Evolutionary conservation across 192 early-diverging fungal species (phyloP), one percentile per base, ranked within the genome.

Genomic region (Backusella tarrabulga): DNA sequence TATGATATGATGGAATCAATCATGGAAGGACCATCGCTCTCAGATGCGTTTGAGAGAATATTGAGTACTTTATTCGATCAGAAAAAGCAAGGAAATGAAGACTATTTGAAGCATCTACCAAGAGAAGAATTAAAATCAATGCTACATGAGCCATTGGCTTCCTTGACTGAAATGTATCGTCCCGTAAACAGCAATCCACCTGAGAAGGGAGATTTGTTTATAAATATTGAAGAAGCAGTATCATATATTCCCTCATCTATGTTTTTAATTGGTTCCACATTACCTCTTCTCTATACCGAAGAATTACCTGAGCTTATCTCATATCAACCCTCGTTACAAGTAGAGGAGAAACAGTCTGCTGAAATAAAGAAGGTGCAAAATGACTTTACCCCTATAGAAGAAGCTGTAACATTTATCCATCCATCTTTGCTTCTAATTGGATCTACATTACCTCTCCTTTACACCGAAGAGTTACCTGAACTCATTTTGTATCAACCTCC

Each of bases 1-100:
- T 63, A 63, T 29, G 56, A 63, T 63, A 63, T 63, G 56, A 63
- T 63, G 56, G 56, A 63, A 29, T 63, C 56, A 12, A 63, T 32
- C 9, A 63, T 29, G 26, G 56, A 63, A 29, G 56, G 11, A 4
- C 0, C 56, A 12, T 29, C 56, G 12, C 21, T 63, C 9, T 63
- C 56, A 63, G 56, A 63, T 29, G 56, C 26, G 11, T 32, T 63
- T 14, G 23, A 63, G 56, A 2, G 29, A 29, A 23, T 63, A 63
- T 63, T 63, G n/a, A 29, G 8, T 29, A 29, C 26, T 26, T 63
- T 63, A 63, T 63, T 63, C 29, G 23, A 63, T 63, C 56, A 12
- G 29, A 63, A 63, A 23, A 63, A 63, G 23, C 11, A 29, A 26
- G 23, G 7, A 14, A 63, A 63, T 29, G 26, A 26, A 14, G 56